Evolutionary conservation across 73 alveolate species (phyloP), one percentile per base, ranked within the genome.

Genomic region (Paraurostyla sp.): DNA sequence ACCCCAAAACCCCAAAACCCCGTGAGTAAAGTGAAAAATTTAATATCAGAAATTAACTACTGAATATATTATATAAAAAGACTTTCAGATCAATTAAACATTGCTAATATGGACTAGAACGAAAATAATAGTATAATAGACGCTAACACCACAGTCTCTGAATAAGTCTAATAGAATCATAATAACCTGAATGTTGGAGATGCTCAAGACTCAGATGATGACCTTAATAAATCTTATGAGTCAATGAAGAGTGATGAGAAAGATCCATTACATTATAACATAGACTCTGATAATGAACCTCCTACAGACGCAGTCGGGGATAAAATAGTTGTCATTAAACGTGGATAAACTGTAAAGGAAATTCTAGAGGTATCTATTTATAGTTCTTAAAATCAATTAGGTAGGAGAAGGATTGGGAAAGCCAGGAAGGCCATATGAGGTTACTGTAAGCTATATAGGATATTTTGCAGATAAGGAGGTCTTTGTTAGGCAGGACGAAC

Each of bases 341-440:
- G 73, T 62, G 63, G 87, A 36, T 81, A 75, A 43, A 83, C 71
- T 65, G 38, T 48, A 29, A 91, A 91, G 54, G 93, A 83, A 52
- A 91, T 91, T 40, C n/a, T 91, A 56, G 91, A 84, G 69, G 90
- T 69, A 73, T 35, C 9, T 9, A 41, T 27, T 41, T 20, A 69
- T 36, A 41, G 18, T 15, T 35, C 7, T 22, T 9, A 32, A 22
- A 15, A 23, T 23, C n/a, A 69, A 20, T 41, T 69, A 69, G 84
- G 3, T 16, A 0, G 96, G 96, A 1, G 85, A 62, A 25, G 96
- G 91, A 23, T 80, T 91, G 38, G 93, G 91, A 15, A 91, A 91
- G 62, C 96, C 96, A n/a, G 96, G 96, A 22, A 83, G 83, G 43
- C 96, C 96, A 11, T 59, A 57, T 41, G 52, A 56, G 7, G 91